Conservation (phyloP, 2,329 filamentous ascomycete species). For the Herpotrichia juniperi region DNA sequence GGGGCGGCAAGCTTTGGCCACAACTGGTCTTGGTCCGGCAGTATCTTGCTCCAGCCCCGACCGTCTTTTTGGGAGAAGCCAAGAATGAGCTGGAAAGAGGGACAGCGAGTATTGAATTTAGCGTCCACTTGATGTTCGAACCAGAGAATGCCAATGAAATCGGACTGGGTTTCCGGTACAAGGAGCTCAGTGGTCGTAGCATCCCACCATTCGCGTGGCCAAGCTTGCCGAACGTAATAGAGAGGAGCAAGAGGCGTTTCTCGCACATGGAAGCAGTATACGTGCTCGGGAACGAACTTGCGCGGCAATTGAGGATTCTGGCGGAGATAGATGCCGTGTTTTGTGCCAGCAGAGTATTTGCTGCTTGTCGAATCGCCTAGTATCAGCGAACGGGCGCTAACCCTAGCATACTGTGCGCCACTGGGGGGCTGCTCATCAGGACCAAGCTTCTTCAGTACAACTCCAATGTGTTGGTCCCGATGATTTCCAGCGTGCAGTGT, state of each 20-base stretch:
- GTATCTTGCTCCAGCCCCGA: neutral
- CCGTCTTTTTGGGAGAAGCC: conserved; percentile 1
- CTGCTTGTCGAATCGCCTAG: neutral
- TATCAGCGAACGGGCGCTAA: neutral
- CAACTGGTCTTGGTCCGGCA: neutral
- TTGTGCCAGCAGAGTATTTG: neutral
- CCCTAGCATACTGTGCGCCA: neutral
- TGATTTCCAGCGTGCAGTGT: neutral
- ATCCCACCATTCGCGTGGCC: conserved; percentile 1
- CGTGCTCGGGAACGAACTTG: neutral
- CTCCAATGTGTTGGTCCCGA: neutral
- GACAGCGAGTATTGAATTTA: neutral
- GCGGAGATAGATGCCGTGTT: neutral
- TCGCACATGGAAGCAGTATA: conserved; percentile 1
- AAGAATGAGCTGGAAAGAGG: conserved; percentile 1
- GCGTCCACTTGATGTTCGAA: neutral
- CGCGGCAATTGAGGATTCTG: neutral
- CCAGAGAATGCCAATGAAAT: neutral
- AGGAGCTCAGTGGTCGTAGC: neutral
- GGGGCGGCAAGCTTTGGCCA: neutral
- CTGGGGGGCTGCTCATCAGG: neutral
- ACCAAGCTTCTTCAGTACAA: neutral
- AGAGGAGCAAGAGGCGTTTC: neutral
- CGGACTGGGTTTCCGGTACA: neutral
- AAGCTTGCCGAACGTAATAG: neutral